Evolutionary conservation across 1,284 basidiomycete genomes (phyloP), one percentile per base, ranked within the genome.

Genomic region (Leccinum pallidistipes): DNA sequence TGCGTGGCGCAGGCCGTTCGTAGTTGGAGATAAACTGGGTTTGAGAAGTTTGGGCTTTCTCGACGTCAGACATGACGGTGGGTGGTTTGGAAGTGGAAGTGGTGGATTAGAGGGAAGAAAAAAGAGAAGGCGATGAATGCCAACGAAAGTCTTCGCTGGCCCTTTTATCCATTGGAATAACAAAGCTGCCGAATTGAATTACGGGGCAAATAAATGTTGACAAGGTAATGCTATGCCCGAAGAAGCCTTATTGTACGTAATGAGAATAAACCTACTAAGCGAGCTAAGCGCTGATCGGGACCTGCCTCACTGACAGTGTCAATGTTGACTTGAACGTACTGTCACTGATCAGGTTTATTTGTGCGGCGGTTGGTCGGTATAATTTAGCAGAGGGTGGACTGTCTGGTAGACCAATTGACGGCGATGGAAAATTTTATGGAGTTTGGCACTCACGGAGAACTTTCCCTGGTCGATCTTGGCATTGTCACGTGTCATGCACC

Each of bases 41-140:
- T 38, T 71, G 65, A 62, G 65, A 66, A 55, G 57, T 60, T 21
- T 64, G 64, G 16, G 58, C 73, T 65, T 78, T 78, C 66, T 77
- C 74, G 59, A 62, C 53, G 69, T 78, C 74, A 16, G 74, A 66
- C 74, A 76, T 76, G 62, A 36, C 59, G 56, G 14, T 32, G 47
- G 1, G n/a, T n/a, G n/a, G n/a, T 14, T 7, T 18, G 18, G n/a
- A 7, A 5, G 47, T 10, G 51, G n/a, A 16, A 12, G 31, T 21
- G 18, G 4, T 27, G 3, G 5, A 27, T 1, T 43, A 12, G 36
- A 14, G 29, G 29, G 51, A 36, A 14, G 36, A 24, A 29, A 27
- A 54, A 16, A 32, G 24, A 8, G 52, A 51, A 16, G 18, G 6
- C 5, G 3, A 8, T 1, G 0, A 34, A 18, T 50, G 16, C 40